Evolutionary conservation across 2,329 filamentous ascomycete species (phyloP).

Genomic region (Fusarium vanettenii): DNA sequence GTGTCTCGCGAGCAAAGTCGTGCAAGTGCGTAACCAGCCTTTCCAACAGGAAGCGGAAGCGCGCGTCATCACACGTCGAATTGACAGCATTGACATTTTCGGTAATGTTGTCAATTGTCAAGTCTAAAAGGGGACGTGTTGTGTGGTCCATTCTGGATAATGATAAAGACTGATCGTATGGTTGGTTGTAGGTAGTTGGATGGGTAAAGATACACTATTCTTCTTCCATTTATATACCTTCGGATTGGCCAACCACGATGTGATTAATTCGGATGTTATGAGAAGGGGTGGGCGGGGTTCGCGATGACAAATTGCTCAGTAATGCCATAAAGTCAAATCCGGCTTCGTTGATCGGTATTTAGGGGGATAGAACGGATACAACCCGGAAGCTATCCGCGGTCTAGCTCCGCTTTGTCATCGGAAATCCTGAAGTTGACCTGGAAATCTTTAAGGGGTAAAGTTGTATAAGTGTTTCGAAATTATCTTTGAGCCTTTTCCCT

Average conservation of each 20-base stretch:
- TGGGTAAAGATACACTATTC: background rate
- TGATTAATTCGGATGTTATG: background rate
- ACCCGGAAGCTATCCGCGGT: background rate
- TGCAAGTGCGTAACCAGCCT: conserved; percentile 78
- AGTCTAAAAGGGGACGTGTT: conserved; percentile 52
- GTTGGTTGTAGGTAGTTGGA: background rate
- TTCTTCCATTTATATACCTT: background rate
- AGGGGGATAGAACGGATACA: background rate
- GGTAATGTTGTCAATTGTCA: conserved; percentile 80
- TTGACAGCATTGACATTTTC: conserved; percentile 78
- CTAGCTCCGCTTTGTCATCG: background rate
- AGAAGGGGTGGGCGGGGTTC: background rate
- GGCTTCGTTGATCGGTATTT: background rate
- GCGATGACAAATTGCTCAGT: background rate
- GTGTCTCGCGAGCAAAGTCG: conserved; percentile 53
- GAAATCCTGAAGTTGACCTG: background rate
- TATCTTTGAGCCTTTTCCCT: background rate
- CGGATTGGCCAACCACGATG: background rate
- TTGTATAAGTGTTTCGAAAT: background rate
- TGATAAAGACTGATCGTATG: background rate
- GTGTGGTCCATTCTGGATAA: background rate
- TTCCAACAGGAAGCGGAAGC: conserved; percentile 76
- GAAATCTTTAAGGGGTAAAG: background rate
- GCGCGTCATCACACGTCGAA: conserved; percentile 69
- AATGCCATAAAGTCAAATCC: background rate